Evolutionary conservation across 768 basidiomycete genomes (phyloP).

Genomic region (Lactarius pseudohatsudake): DNA sequence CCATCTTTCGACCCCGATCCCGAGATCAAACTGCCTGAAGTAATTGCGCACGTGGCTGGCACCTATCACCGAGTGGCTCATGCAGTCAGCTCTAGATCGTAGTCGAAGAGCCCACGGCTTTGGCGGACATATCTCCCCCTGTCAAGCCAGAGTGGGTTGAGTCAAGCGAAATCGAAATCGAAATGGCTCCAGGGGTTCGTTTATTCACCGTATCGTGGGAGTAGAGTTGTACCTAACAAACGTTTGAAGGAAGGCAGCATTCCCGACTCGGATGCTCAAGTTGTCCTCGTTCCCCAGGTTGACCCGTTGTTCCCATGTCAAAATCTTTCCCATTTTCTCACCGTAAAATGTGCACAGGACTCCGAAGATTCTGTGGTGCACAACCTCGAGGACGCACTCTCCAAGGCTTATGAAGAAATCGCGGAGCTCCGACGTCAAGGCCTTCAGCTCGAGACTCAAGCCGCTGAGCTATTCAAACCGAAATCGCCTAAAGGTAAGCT

Average conservation of each 20-base stretch:
- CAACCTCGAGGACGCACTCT: slow-evolving; percentile 21
- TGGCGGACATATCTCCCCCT: not conserved
- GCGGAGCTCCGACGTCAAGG: slow-evolving; percentile 16
- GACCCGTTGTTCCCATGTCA: not conserved
- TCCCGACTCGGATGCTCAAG: not conserved
- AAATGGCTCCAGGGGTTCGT: slow-evolving; percentile 1
- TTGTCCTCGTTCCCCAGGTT: slow-evolving; percentile 13
- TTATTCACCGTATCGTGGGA: not conserved
- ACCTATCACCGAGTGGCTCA: not conserved
- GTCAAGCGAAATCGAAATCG: not conserved
- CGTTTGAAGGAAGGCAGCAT: slow-evolving; percentile 4
- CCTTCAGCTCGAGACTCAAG: slow-evolving; percentile 12
- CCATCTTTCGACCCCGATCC: not conserved
- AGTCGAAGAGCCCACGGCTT: slow-evolving; percentile 23
- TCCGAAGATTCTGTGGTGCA: slow-evolving; percentile 11
- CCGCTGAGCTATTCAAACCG: slow-evolving; percentile 11
- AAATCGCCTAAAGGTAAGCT: not conserved
- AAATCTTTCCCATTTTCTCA: not conserved
- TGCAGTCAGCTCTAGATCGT: slow-evolving; percentile 17
- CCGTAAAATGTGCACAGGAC: not conserved
- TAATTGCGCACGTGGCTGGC: not conserved
- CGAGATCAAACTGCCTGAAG: slow-evolving; percentile 8
- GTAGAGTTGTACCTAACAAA: not conserved
- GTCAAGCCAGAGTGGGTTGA: not conserved
- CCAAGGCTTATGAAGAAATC: slow-evolving; percentile 24